Base-by-base conservation (phyloP, 805 yeast genomes). In the Kluyveromyces wickerhamii region DNA sequence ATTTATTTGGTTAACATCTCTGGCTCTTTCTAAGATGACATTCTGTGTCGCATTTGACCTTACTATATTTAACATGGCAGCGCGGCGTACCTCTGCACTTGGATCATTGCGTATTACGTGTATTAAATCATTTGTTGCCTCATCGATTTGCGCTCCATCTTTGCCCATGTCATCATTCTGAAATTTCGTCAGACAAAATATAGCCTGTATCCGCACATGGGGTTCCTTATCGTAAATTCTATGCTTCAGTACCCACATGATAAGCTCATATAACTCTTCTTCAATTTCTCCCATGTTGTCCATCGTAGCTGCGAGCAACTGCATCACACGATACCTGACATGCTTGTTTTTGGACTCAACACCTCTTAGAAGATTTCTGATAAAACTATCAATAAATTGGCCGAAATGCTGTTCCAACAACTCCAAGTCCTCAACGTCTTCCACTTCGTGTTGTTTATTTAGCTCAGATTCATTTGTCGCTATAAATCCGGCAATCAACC, bases 31-130 rank as follows among this genome's bases (percentile, higher is more conserved):
- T 22, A 87, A 60, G 2, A 86, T 61, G 37, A 65, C 67, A 1
- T 79, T 74, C 13, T 73, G 61, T 0, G 87, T 79, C 1, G 48
- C 44, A 3, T 58, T 47, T 27, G 69, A 70, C 45, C 77, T 79
- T 16, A 69, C 74, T 21, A 89, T 54, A 51, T 86, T 83, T 28
- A 80, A 61, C 48, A 87, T 60, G 0, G 89, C 89, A 0, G 94
- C 87, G 40, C 95, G 68, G 44, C 97, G 69, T 1, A 88, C 95
- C 42, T 92, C 97, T 0, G 95, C 77, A 47, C 80, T 79, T 2
- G 84, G 72, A 58, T 89, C 98, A 49, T 79, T 73, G 48, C 76
- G 79, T 46, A 85, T 64, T 0, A 78, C 67, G n/a, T 55, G 54
- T 34, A 71, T 47, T 22, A 76, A 58, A 26, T 62, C 63, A 28